Base-by-base conservation (phyloP, 148 eudicot species). In the Pouteria glomerata region DNA sequence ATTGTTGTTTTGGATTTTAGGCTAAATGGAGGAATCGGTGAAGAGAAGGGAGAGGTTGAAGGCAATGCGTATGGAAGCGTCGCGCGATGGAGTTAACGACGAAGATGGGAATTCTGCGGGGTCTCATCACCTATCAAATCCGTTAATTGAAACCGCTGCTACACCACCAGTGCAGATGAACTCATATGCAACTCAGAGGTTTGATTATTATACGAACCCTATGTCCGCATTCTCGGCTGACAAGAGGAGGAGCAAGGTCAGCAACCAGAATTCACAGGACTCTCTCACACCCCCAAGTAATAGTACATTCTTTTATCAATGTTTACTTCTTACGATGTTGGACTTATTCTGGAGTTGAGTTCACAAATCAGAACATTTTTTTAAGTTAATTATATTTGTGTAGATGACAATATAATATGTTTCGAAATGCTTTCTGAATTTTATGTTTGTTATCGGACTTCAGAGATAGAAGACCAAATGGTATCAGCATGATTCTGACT, bases 151-250 rank as follows among this genome's bases (percentile, higher is more conserved):
- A 61, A 51, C 85, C 50, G 70, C 85, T 42, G 27, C 80, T 4
- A 24, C 33, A 47, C 73, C 72, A 29, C 5, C 55, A 29, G 60
- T 33, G 39, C 74, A 77, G 45, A 18, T 10, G 35, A 66, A 66
- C 26, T 14, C 71, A 39, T 1, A 14, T 68, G 63, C 56, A 27
- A 4, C 82, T 1, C 79, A 78, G 0, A 77, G 97, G 51, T 92
- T 92, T 73, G 94, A 83, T 70, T 92, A 76, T 60, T 92, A 92
- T 76, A 92, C 95, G 0, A 89, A 92, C 63, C 97, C 97, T 1
- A 82, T 89, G 88, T 75, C 97, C 13, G 92, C 95, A 34, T 92
- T 82, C 65, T 87, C 94, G 18, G 72, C 79, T 41, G 73, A 87
- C 57, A 86, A 77, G 44, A 80, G 80, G 73, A 81, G 56, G 60